Evolutionary conservation across 2,329 filamentous ascomycete genomes (phyloP), one percentile per base, ranked within the genome.

Genomic region (Coleophoma eucalyptorum): DNA sequence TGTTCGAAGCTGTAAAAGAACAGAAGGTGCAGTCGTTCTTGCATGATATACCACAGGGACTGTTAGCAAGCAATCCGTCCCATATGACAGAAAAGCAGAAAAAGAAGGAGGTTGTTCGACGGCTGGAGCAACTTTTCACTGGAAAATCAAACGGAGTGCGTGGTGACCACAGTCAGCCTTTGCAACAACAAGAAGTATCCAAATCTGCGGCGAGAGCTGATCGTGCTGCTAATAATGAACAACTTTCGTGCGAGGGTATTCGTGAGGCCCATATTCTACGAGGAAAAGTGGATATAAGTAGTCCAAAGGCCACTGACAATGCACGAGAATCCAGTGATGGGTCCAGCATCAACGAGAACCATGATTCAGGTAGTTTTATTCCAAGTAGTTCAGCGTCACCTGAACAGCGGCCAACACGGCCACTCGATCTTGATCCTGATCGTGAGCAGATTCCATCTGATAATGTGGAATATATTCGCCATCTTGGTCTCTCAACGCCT

Each of bases 41-140:
- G 2, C 78, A 84, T 44, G 85, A 90, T 46, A 90, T 91, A 5
- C 87, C 87, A 0, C 78, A 83, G 55, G 84, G 85, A 0, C 63
- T 91, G 0, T 74, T 89, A 35, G 86, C 87, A 0, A 78, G 79
- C 11, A 75, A 79, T 41, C 72, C 77, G 20, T 65, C 64, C 13
- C 65, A 72, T 0, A 81, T 91, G 79, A 83, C 84, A 0, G 89
- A 93, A 13, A 84, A 81, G 56, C 79, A 87, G 5, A 90, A 83
- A 71, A 90, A 89, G 72, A 90, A 85, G 63, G 63, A 91, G 18
- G 86, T 93, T 0, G 90, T 93, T 2, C 79, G 82, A 49, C 79
- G 88, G 2, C 67, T 95, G 5, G 90, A 95, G 62, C 87, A 92
- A 55, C 76, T 95, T 1, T 95, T 94, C 55, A 90, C 89, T 0